Base-by-base conservation (phyloP, 192 early-diverging fungal species). In the Coemansia sp. region DNA sequence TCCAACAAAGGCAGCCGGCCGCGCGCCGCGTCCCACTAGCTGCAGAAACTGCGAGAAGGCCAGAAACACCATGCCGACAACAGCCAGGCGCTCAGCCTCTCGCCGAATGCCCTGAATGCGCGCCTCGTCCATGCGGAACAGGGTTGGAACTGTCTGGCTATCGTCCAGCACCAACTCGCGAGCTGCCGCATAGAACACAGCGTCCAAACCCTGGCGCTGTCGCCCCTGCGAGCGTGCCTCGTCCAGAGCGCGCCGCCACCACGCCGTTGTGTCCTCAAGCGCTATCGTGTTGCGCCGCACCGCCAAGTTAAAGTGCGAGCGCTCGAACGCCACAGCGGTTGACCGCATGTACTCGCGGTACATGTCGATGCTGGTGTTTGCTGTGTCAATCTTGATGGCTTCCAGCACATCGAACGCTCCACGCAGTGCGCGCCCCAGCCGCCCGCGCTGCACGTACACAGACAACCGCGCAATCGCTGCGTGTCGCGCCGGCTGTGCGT, bases 401-500 rank as follows among this genome's bases (percentile, higher is more conserved):
- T 81, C 78, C 14, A 72, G 62, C 41, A 72, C 69, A 38, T 91
- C 88, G 73, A 93, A 94, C 52, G 89, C 91, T 43, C 82, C 75
- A 14, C 85, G 78, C 62, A 96, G 78, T 3, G 88, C 87, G 14
- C 83, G 75, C 14, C 77, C 84, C 63, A 89, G 69, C 9, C 90
- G 79, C 14, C 90, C 90, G 11, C 63, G 72, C 52, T 83, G 68
- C 23, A 85, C 87, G 19, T 81, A 80, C 49, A 69, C 71, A 0
- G 72, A 67, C 59, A 95, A 86, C 56, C 75, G 72, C 10, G 88
- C 88, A 56, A 93, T 84, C 2, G 88, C 68, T 14, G 85, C 64
- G 54, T 89, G 79, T 29, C 90, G 82, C 49, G 84, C 84, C 11
- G 90, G 87, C 9, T 87, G 87, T 57, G 92, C 93, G 56, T 90